Evolutionary conservation across 139 green algal species (phyloP), one percentile per base, ranked within the genome.

Genomic region (Pseudopediastrum boryanum): DNA sequence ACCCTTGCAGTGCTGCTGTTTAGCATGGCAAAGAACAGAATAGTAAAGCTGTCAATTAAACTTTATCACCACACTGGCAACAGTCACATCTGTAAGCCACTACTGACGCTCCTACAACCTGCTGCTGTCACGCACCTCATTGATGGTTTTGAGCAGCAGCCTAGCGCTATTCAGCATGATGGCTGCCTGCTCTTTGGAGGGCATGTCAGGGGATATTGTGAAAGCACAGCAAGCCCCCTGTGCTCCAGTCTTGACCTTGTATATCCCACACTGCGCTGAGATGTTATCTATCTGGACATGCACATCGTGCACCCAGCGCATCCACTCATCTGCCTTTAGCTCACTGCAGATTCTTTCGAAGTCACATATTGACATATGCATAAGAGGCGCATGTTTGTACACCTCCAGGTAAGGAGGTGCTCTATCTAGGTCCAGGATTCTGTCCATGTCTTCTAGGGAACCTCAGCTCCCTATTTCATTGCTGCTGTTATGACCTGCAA

Each of bases 371-470:
- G 70, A 78, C 51, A 67, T 46, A 31, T 44, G 66, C 70, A 78
- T 78, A 4, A 78, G 70, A 3, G 70, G 70, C 10, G 31, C 21
- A n/a, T 78, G 51, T 10, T 23, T 52, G 70, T 64, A 78, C 21
- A 78, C 4, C 36, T 78, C 70, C 70, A 78, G 51, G 13, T 78
- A 78, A 4, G 70, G 70, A 3, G 70, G 70, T n/a, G 39, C 50
- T 39, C 27, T 29, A 35, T 78, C 70, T 10, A 78, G 31, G 43
- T 78, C 70, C 23, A 78, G 35, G 7, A 67, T 58, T 27, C 41
- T n/a, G 23, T 73, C 65, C 65, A 74, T 72, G 25, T 10, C 9
- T 72, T n/a, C n/a, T n/a, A n/a, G n/a, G n/a, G n/a, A n/a, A n/a
- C n/a, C n/a, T n/a, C n/a, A n/a, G n/a, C n/a, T n/a, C n/a, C n/a